A percentile compares a stretch with the other conserved stretches of the same genome.
Conservation (phyloP, 805 yeast species). For the Candida ulmi region DNA sequence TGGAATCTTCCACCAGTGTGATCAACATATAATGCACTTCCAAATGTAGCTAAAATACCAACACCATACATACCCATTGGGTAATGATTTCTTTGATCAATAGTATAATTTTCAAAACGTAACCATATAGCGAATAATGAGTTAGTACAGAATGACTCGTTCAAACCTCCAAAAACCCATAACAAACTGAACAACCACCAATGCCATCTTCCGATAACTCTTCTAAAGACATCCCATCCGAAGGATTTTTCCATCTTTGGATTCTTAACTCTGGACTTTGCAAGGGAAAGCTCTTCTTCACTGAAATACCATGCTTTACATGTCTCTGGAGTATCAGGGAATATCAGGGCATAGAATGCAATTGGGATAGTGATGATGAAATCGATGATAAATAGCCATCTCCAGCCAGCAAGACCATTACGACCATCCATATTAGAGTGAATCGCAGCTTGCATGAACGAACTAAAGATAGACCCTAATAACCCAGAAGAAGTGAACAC, state of each 20-base stretch:
- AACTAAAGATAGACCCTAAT: slow-evolving; percentile 48
- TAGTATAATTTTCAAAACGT: slow-evolving; percentile 33
- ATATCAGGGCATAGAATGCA: slow-evolving; percentile 48
- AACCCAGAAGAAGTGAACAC: slow-evolving; percentile 50
- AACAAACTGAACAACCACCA: slow-evolving; percentile 48
- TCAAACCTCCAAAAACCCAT: slow-evolving; percentile 48
- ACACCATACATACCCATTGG: slow-evolving; percentile 53
- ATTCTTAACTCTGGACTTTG: slow-evolving; percentile 37
- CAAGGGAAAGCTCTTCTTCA: slow-evolving; percentile 35
- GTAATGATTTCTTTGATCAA: slow-evolving; percentile 41
- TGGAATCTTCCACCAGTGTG: slow-evolving; percentile 35
- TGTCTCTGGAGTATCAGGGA: slow-evolving; percentile 56
- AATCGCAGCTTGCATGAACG: slow-evolving; percentile 54
- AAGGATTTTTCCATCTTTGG: slow-evolving; percentile 18
- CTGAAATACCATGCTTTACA: slow-evolving; percentile 35
- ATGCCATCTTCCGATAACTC: slow-evolving; percentile 50
- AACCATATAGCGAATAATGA: slow-evolving; percentile 45
- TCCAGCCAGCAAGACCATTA: slow-evolving; percentile 57
- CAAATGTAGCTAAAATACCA: slow-evolving; percentile 41
- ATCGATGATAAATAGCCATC: slow-evolving; percentile 65
- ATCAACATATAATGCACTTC: slow-evolving; percentile 39
- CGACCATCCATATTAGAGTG: slow-evolving; percentile 27
- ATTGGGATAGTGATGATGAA: slow-evolving; percentile 54
- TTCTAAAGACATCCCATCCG: slow-evolving; percentile 32
- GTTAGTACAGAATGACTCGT: slow-evolving; percentile 40